Percentiles rank a stretch among this genome's conserved stretches.
phyloP scores from a whole-genome alignment of 164 flowering plant genomes.

The Berberis thunbergii region DNA sequence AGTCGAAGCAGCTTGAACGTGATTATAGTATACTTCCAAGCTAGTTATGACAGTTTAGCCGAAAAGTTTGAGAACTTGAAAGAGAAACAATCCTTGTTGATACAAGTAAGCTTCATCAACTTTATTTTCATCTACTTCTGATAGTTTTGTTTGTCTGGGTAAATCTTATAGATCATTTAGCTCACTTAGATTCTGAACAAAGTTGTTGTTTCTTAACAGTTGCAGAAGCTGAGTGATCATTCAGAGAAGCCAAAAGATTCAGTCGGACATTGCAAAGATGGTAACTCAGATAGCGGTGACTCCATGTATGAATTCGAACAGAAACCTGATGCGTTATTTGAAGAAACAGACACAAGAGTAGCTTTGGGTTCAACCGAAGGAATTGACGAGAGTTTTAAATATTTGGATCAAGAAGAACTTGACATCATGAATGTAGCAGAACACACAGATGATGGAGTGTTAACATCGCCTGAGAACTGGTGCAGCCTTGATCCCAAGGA shows the following conservation, averaged over 20 bases:
- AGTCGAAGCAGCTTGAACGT: slow-evolving; percentile 64
- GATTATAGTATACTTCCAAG: slow-evolving; percentile 36
- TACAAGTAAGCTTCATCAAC: slow-evolving; percentile 45
- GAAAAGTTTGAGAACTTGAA: slow-evolving; percentile 32
- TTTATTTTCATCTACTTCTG: neutral
- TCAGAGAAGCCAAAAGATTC: slow-evolving; percentile 4
- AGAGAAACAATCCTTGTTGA: slow-evolving; percentile 43
- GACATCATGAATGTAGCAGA: slow-evolving; percentile 12
- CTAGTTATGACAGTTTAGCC: slow-evolving; percentile 36
- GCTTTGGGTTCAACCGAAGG: slow-evolving; percentile 15
- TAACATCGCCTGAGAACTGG: slow-evolving; percentile 33
- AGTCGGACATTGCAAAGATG: slow-evolving; percentile 12
- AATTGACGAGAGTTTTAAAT: slow-evolving; percentile 8
- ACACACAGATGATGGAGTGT: slow-evolving; percentile 11
- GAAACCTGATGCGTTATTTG: slow-evolving; percentile 11
- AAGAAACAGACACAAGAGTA: slow-evolving; percentile 14
- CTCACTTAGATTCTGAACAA: too few species aligned
- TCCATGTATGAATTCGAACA: slow-evolving; percentile 10
- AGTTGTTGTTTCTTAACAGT: slow-evolving; percentile 16
- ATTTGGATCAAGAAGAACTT: slow-evolving; percentile 12
- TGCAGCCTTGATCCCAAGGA: slow-evolving; percentile 19
- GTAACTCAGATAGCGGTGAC: slow-evolving; percentile 14
- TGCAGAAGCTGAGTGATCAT: slow-evolving; percentile 34
- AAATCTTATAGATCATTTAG: too few species aligned
- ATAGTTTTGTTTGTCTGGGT: neutral